Evolutionary conservation across 179 eudicot species (phyloP).

Genomic region (Beta corolliflora): DNA sequence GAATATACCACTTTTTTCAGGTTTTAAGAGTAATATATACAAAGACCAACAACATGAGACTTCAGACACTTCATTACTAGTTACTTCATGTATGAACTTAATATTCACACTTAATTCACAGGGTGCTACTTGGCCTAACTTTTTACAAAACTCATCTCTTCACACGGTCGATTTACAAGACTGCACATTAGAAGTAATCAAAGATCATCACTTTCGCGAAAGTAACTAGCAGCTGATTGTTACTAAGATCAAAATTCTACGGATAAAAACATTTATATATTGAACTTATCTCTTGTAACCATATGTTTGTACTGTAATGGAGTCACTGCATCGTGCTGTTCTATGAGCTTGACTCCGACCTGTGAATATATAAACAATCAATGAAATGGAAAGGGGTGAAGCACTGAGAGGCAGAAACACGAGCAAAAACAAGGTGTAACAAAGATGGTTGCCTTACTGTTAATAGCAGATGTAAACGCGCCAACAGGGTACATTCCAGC

Average conservation of each 20-base stretch:
- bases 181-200: background rate
- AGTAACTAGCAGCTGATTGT: background rate
- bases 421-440: background rate
- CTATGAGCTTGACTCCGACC: background rate
- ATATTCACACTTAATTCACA: background rate
- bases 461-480: background rate
- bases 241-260: background rate
- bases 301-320: background rate
- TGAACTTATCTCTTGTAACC: background rate
- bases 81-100: background rate
- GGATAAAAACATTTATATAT: background rate
- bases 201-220: background rate
- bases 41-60: background rate
- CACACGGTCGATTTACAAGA: background rate
- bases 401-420: background rate
- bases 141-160: background rate
- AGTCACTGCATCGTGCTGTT: background rate
- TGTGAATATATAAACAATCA: background rate
- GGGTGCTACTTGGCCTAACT: background rate
- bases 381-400: background rate
- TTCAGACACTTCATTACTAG: background rate
- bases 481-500: background rate
- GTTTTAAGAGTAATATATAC: background rate
- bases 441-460: conserved; percentile 8
- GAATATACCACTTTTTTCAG: background rate